phyloP scores from a whole-genome alignment of 352 stramenopile species.

The Phytophthora foliorum region DNA sequence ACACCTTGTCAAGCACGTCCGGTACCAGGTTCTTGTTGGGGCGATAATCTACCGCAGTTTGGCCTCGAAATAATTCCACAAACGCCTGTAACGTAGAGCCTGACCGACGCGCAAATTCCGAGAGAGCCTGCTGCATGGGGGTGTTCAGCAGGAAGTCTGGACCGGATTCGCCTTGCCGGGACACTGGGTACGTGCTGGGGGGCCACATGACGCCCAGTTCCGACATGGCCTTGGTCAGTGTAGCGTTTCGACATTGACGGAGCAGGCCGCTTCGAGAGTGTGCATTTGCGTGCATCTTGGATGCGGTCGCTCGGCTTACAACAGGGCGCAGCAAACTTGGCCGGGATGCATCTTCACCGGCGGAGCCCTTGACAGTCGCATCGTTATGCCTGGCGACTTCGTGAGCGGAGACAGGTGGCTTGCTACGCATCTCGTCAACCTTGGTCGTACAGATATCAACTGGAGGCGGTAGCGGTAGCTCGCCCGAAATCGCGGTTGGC shows the following conservation, averaged over 20 bases:
- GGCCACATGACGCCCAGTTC: neutral
- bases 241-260: neutral
- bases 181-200: neutral
- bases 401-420: too few species aligned
- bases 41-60: constrained; percentile 16
- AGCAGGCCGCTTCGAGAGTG: constrained; percentile 3
- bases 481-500: too few species aligned
- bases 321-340: neutral
- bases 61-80: constrained; percentile 17
- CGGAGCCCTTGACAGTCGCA: neutral
- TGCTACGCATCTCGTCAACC: too few species aligned
- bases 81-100: constrained; percentile 8
- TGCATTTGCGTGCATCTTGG: neutral
- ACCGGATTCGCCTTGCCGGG: neutral
- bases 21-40: constrained; percentile 23
- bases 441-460: too few species aligned
- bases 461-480: too few species aligned
- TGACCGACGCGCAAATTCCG: constrained; percentile 10
- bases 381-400: too few species aligned
- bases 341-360: neutral
- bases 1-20: constrained; percentile 2
- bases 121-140: constrained; percentile 16
- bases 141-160: constrained; percentile 18
- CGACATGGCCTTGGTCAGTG: neutral
- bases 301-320: neutral